Base-by-base conservation (phyloP, 2,329 filamentous ascomycete species). In the Penicillium vulpinum region DNA sequence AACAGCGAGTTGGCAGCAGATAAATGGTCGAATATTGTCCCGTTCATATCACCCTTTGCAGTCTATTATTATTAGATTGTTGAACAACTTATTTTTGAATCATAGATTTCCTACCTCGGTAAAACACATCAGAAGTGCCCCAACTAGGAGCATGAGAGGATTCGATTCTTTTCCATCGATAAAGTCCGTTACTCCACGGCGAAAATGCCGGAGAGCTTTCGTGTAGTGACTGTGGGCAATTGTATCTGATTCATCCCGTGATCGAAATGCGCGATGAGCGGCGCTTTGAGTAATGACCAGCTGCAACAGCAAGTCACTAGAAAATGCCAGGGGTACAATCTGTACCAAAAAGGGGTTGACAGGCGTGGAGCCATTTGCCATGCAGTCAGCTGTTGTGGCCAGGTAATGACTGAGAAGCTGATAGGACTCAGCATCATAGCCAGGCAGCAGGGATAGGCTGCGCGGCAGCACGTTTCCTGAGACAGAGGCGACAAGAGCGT, bases 281-380 rank as follows among this genome's bases (percentile, higher is more conserved):
- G 68, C 68, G 51, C 69, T 71, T 57, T 81, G 79, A 0, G 79
- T 77, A 7, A 81, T 72, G 18, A 81, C 74, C 3, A 81, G 73
- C 40, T 81, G 78, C 4, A 81, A 51, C 2, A 80, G 71, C 0
- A 81, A 71, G 3, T 78, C 74, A 46, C 77, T 78, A 33, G 74
- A 75, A 36, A 80, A 81, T 3, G 78, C 76, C 2, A 81, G 57
- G 0, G 78, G 78, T 5, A 81, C 73, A 24, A 81, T 71, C 50
- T 80, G 77, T 26, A 75, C 73, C 18, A 80, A 66, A 48, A 80
- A 80, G 0, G 78, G 79, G 41, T 81, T 81, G 40, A 77, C 67
- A 1, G 74, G 70, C 0, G 78, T 79, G 1, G 78, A 78, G 0
- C 77, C 78, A 52, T 81, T 81, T 31, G 76, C 78, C 78, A 81